A percentile compares a stretch with the other conserved stretches of the same genome.
phyloP scores from a whole-genome alignment of 202 grass and related monocot species.

The Dendrocalamus latiflorus region DNA sequence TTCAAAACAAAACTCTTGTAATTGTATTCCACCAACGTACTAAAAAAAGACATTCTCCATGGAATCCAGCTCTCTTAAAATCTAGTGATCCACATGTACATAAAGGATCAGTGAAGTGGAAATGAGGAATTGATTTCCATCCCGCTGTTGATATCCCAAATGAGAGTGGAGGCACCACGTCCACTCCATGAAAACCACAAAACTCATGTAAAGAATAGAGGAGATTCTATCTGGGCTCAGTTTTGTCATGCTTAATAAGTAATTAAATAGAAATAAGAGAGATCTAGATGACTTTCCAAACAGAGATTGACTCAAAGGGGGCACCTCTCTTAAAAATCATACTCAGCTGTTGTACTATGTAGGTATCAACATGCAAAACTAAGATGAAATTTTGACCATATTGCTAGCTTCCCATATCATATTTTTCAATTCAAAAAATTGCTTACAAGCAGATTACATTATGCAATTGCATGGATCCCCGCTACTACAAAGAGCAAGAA shows the following conservation, averaged over 20 bases:
- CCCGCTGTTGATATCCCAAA: neutral
- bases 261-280: neutral
- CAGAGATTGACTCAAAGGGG: neutral
- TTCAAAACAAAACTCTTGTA: neutral
- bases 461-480: slow-evolving; percentile 22
- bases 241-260: neutral
- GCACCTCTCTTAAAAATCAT: neutral
- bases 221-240: neutral
- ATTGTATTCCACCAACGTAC: neutral
- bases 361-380: neutral
- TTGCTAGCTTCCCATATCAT: neutral
- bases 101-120: neutral
- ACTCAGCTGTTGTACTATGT: neutral
- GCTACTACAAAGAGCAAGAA: slow-evolving; percentile 2
- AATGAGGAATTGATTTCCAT: neutral
- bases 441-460: slow-evolving; percentile 34
- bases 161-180: neutral
- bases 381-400: neutral
- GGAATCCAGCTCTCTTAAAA: neutral
- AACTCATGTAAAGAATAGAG: neutral
- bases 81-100: neutral
- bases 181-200: neutral
- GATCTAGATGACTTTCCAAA: neutral
- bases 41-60: neutral
- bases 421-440: slow-evolving; percentile 21